phyloP scores from a whole-genome alignment of 1,284 basidiomycete species.

The Trichosporon sp. region DNA sequence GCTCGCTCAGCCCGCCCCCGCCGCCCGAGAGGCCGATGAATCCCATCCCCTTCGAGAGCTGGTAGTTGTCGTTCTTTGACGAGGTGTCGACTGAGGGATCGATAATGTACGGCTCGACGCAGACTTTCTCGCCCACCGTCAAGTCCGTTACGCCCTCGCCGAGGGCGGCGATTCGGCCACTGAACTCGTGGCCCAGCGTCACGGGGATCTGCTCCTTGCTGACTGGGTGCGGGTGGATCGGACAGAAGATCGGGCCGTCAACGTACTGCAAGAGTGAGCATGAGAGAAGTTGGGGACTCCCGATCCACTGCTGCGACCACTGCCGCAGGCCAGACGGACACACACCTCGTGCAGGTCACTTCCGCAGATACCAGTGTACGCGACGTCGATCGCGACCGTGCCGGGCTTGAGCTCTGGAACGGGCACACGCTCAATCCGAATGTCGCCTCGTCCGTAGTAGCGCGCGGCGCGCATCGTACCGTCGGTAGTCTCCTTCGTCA shows the following conservation, averaged over 20 bases:
- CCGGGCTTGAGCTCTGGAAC: slow-evolving; percentile 11
- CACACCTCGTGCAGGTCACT: slow-evolving; percentile 13
- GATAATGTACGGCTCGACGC: slow-evolving; percentile 40
- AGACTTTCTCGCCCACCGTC: slow-evolving; percentile 41
- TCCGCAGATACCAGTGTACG: slow-evolving; percentile 17
- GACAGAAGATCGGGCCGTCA: slow-evolving; percentile 15
- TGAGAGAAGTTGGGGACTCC: too few species aligned
- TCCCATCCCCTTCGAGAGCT: slow-evolving; percentile 17
- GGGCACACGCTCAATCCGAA: slow-evolving; percentile 15
- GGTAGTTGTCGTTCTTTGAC: slow-evolving; percentile 12
- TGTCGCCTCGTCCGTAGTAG: slow-evolving; percentile 14
- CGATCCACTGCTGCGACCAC: too few species aligned
- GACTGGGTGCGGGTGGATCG: slow-evolving; percentile 9
- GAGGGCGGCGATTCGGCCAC: slow-evolving; percentile 33
- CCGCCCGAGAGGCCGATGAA: slow-evolving; percentile 19
- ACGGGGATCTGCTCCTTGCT: slow-evolving; percentile 25
- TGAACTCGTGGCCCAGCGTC: slow-evolving; percentile 45
- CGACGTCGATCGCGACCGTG: slow-evolving; percentile 17
- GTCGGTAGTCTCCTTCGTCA: slow-evolving; percentile 1
- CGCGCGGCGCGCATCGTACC: slow-evolving; percentile 18
- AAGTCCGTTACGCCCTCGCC: slow-evolving; percentile 28
- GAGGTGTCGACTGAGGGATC: slow-evolving; percentile 10
- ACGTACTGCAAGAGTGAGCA: slow-evolving; percentile 5
- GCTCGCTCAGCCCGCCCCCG: slow-evolving; percentile 17
- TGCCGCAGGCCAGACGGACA: background rate